A percentile compares a stretch with the other conserved stretches of the same genome.
phyloP scores from a whole-genome alignment of 129 eudicot species.

The Gnaphalium uliginosum region DNA sequence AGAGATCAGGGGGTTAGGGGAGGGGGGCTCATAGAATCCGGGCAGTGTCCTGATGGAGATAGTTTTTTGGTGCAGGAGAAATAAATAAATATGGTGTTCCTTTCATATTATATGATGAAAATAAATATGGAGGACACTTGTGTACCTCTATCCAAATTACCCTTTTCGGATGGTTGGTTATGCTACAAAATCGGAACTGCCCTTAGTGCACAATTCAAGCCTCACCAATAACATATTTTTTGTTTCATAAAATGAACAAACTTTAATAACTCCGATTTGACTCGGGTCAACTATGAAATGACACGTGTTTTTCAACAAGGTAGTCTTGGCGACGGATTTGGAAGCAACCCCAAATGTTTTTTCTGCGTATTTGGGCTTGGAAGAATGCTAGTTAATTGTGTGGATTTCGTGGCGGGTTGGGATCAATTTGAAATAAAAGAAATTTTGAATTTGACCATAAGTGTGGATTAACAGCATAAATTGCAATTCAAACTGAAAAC shows the following conservation, averaged over 20 bases:
- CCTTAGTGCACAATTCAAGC: conserved; percentile 19
- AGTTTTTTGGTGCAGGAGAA: neutral
- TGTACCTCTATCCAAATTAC: conserved; percentile 27
- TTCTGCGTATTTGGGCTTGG: too few species aligned
- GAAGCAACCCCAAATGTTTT: too few species aligned
- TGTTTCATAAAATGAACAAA: neutral
- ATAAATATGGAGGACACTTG: conserved; percentile 21
- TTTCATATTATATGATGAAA: neutral
- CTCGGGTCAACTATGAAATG: neutral
- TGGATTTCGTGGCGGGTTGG: too few species aligned
- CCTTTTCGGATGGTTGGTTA: conserved; percentile 25
- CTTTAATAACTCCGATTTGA: neutral
- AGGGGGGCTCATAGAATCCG: conserved; percentile 41
- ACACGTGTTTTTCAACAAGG: too few species aligned
- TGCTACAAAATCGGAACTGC: conserved; percentile 19
- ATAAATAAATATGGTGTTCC: neutral
- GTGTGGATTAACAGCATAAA: too few species aligned
- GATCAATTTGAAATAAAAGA: too few species aligned
- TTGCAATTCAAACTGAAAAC: too few species aligned
- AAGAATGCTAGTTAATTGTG: too few species aligned
- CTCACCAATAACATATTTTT: conserved; percentile 11
- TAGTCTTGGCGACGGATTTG: too few species aligned
- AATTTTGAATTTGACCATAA: too few species aligned
- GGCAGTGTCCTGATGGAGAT: conserved; percentile 41
- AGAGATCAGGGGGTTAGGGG: conserved; percentile 40